Base-by-base conservation (phyloP, 139 green algal genomes). In the Dunaliella sp. region DNA sequence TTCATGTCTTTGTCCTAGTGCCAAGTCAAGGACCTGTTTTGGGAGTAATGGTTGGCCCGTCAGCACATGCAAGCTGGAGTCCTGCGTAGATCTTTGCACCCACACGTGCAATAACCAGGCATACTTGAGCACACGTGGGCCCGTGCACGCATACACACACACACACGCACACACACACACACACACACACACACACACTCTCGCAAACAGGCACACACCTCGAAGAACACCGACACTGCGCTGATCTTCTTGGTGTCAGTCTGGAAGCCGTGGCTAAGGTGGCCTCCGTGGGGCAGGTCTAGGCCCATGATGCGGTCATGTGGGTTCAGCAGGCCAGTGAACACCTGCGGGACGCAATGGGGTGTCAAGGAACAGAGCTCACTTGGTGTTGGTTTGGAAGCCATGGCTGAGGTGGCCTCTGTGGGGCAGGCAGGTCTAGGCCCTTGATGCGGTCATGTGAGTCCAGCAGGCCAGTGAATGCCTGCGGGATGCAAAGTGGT, bases 261-360 rank as follows among this genome's bases (percentile, higher is more conserved):
- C 92, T 98, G 95, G 92, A 96, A 99, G 75, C 97, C 97, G 88
- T 99, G 97, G 84, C 91, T 97, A 36, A 99, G 92, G 92, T 99
- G 97, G 36, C 97, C 97, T 30, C 97, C 96, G 86, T 99, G 97
- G 0, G 97, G 97, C 90, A 99, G 93, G 91, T 99, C 97, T 78
- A 99, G 94, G 1, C 87, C 97, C 96, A 99, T 98, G 93, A 99
- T 99, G 88, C 97, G 94, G 86, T 99, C 97, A 87, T 99, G 97
- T 0, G 97, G 97, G 65, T 98, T 91, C 32, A 99, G 93, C 87
- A 99, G 93, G 25, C 95, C 97, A 73, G 96, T 99, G 95, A 98
- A 99, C 35, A 99, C 97, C 86, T 96, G 93, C 57, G 48, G n/a
- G n/a, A n/a, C n/a, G n/a, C n/a, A n/a, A n/a, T n/a, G n/a, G n/a